Evolutionary conservation across 352 stramenopile genomes (phyloP).

Genomic region (Pythium dissotocum): DNA sequence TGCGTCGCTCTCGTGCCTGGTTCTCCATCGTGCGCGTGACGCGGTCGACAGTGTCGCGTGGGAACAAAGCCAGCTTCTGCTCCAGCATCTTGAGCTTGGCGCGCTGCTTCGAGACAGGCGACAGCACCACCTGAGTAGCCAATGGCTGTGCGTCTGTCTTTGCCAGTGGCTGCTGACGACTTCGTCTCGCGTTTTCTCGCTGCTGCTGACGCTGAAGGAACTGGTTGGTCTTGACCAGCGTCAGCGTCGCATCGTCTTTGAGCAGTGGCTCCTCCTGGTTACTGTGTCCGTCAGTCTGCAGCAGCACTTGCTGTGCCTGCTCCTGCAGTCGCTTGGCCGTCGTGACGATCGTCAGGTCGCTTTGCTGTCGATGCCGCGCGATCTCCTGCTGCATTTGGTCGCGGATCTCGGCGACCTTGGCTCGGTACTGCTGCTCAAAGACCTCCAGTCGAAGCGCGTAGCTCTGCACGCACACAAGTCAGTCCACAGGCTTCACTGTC

Average conservation of each 20-base stretch:
- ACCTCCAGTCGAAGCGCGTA: conserved; percentile 56
- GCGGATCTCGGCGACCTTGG: conserved; percentile 55
- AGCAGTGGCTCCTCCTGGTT: neutral
- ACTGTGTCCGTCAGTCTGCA: conserved; percentile 16
- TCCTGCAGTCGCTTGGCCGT: conserved; percentile 50
- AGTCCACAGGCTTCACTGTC: neutral
- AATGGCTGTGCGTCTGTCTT: neutral
- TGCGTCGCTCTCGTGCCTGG: neutral
- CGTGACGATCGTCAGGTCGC: conserved; percentile 38
- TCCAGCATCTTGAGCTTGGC: conserved; percentile 58
- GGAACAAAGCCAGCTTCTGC: conserved; percentile 53
- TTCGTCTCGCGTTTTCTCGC: conserved; percentile 10
- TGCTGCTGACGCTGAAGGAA: conserved; percentile 15
- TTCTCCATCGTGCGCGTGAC: conserved; percentile 28
- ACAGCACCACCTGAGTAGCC: conserved; percentile 3
- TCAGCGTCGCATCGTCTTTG: neutral
- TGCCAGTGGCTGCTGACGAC: neutral
- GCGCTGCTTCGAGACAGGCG: conserved; percentile 49
- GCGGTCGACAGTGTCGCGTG: conserved; percentile 46
- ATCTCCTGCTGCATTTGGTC: conserved; percentile 51
- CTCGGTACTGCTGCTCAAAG: conserved; percentile 64
- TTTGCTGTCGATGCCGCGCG: conserved; percentile 40
- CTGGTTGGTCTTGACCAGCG: conserved; percentile 14
- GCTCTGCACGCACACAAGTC: conserved; percentile 29
- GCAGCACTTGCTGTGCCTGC: conserved; percentile 36